phyloP scores from a whole-genome alignment of 352 stramenopile genomes.

The Pythium rhizo-oryzae region DNA sequence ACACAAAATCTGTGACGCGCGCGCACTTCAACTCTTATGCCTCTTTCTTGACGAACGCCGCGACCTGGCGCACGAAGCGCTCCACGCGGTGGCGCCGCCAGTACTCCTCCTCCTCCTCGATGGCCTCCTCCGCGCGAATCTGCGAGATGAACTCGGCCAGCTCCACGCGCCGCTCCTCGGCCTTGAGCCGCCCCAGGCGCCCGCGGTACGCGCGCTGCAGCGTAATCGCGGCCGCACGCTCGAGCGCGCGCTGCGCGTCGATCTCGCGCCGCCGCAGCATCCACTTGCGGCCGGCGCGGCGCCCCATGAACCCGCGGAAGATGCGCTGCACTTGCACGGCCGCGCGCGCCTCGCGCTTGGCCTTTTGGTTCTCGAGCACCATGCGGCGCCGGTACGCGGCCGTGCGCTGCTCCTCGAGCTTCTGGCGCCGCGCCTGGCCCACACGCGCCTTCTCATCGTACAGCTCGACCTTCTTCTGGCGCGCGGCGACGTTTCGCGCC shows the following conservation, averaged over 20 bases:
- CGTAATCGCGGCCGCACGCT: constrained; percentile 73
- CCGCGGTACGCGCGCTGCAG: constrained; percentile 90
- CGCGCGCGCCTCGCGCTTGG: constrained; percentile 55
- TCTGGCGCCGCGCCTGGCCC: constrained; percentile 61
- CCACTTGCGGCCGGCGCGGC: constrained; percentile 82
- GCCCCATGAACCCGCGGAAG: constrained; percentile 79
- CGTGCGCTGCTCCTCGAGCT: constrained; percentile 66
- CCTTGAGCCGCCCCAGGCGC: constrained; percentile 78
- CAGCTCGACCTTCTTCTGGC: constrained; percentile 39
- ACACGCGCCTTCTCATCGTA: constrained; percentile 65
- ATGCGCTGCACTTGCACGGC: constrained; percentile 70
- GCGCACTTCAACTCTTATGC: constrained; percentile 19
- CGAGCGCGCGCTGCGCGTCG: constrained; percentile 78
- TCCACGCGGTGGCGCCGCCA: constrained; percentile 62
- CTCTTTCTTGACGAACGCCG: constrained; percentile 66
- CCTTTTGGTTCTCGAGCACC: constrained; percentile 62
- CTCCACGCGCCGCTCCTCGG: constrained; percentile 85
- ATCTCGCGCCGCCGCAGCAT: constrained; percentile 85
- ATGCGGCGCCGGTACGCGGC: constrained; percentile 64
- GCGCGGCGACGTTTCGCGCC: constrained; percentile 42
- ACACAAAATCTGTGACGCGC: not conserved
- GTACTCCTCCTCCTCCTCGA: constrained; percentile 88
- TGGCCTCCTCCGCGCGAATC: constrained; percentile 89
- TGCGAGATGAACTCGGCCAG: constrained; percentile 94
- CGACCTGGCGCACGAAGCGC: constrained; percentile 49